These are phyloP conservation scores for Colletotrichum sp. DNA, from an alignment of 2,329 filamentous ascomycete species.

Conservation along the genomic window DNA sequence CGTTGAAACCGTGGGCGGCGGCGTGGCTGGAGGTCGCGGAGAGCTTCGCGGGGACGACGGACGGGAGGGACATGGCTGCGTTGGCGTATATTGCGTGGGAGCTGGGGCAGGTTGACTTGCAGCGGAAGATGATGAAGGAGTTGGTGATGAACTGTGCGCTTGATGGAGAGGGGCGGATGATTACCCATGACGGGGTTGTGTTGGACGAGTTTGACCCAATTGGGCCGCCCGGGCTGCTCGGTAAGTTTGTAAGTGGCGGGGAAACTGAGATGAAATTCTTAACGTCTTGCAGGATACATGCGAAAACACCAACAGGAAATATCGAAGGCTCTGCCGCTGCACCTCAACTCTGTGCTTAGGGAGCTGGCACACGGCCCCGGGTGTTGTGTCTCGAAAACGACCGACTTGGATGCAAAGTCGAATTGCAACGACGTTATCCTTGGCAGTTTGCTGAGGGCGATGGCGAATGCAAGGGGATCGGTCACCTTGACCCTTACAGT, in stretches of 20 bases:
- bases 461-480: not conserved
- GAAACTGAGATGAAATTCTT: accelerated
- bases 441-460: not conserved
- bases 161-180: not conserved
- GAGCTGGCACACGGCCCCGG: not conserved
- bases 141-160: not conserved
- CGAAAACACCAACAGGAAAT: not conserved
- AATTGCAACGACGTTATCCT: not conserved
- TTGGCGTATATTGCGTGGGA: not conserved
- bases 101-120: not conserved
- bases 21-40: not conserved
- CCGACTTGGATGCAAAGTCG: not conserved
- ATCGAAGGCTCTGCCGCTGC: not conserved
- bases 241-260: not conserved
- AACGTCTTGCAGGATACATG: not conserved
- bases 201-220: not conserved
- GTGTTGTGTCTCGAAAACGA: not conserved
- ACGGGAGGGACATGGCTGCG: not conserved
- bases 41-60: not conserved
- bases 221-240: not conserved
- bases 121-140: not conserved
- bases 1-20: not conserved
- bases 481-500: not conserved
- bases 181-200: not conserved
- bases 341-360: not conserved